Percentiles rank a stretch among this genome's conserved stretches.
Conservation (phyloP, 1,284 basidiomycete species). For the Rhodotorula mucilaginosa region DNA sequence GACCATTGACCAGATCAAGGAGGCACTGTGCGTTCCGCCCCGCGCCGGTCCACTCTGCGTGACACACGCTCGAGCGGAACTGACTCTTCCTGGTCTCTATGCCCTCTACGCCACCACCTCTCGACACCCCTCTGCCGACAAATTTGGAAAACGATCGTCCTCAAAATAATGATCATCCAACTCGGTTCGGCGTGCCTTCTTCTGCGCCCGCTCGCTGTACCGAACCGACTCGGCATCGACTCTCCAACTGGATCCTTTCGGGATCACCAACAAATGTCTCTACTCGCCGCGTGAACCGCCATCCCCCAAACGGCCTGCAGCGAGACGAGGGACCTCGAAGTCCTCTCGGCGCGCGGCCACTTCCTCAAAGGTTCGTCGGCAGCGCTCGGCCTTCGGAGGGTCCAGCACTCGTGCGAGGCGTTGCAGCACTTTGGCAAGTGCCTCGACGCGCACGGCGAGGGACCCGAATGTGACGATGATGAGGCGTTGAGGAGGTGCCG, state of each 20-base stretch:
- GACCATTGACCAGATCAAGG: slow-evolving; percentile 50
- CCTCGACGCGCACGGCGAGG: slow-evolving; percentile 49
- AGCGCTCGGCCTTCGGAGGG: slow-evolving; percentile 51
- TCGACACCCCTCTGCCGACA: neutral
- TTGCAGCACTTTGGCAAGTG: slow-evolving; percentile 52
- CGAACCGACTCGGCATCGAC: too few species aligned
- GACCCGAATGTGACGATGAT: slow-evolving; percentile 53
- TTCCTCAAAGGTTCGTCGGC: slow-evolving; percentile 52
- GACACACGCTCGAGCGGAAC: too few species aligned
- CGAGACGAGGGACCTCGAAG: slow-evolving; percentile 44
- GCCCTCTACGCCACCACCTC: too few species aligned
- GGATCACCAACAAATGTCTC: neutral
- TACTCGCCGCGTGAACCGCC: neutral
- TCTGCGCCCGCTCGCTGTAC: too few species aligned
- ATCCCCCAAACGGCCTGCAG: slow-evolving; percentile 15
- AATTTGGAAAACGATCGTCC: neutral
- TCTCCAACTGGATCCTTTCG: too few species aligned
- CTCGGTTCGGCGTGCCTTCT: too few species aligned
- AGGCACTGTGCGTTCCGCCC: slow-evolving; percentile 44
- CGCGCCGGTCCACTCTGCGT: neutral
- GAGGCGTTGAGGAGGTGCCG: slow-evolving; percentile 67
- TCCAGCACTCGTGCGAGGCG: slow-evolving; percentile 50
- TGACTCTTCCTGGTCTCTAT: too few species aligned
- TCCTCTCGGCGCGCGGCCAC: slow-evolving; percentile 50
- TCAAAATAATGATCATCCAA: too few species aligned